Percentiles rank a stretch among this genome's conserved stretches.
Conservation (phyloP, 441 rosid species). For the Populus hybrid region DNA sequence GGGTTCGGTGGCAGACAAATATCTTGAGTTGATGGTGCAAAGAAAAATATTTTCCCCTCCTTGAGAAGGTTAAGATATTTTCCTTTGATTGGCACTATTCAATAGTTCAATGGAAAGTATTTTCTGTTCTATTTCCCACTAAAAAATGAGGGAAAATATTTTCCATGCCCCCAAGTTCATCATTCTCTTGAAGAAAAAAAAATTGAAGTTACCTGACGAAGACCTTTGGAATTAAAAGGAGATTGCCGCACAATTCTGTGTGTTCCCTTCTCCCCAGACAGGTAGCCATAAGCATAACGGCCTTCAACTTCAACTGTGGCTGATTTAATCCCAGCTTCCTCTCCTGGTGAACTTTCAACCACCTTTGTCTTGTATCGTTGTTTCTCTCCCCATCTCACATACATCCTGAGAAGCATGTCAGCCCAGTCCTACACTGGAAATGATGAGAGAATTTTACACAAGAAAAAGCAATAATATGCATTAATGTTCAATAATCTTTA, state of each 20-base stretch:
- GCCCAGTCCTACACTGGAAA: constrained; percentile 98
- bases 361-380: constrained; percentile 77
- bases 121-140: no score
- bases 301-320: constrained; percentile 85
- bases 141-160: no score
- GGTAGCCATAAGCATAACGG: constrained; percentile 85
- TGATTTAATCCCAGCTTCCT: constrained; percentile 97
- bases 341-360: constrained; percentile 87
- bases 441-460: constrained; percentile 36
- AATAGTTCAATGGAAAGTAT: no score
- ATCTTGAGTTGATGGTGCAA: background rate
- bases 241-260: constrained; percentile 93
- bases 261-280: constrained; percentile 95
- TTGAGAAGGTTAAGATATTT: no score
- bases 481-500: background rate
- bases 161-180: background rate
- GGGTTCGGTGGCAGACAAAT: no score
- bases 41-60: background rate
- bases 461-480: constrained; percentile 11
- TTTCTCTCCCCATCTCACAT: constrained; percentile 95
- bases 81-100: no score
- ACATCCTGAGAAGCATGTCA: constrained; percentile 97
- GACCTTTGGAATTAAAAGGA: constrained; percentile 97
- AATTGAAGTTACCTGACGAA: constrained; percentile 66
- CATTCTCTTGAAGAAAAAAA: background rate